Percentiles rank a stretch among this genome's conserved stretches.
Conservation (phyloP, 1,284 basidiomycete species). For the Trametes sp. region DNA sequence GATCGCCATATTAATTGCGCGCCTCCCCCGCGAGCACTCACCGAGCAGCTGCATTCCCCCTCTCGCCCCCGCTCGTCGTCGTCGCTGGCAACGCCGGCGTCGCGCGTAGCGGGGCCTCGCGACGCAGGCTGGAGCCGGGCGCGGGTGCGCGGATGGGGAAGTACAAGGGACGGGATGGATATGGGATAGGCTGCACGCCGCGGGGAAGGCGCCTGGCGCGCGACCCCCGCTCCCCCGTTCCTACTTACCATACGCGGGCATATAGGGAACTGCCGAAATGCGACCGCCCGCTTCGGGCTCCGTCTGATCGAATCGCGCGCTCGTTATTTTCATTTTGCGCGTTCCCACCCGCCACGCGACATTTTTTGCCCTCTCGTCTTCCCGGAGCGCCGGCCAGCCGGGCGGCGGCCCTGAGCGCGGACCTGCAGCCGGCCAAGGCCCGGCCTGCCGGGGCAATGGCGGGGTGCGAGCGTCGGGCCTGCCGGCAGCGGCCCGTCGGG, state of each 20-base stretch:
- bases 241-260: conserved; percentile 20
- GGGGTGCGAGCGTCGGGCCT: neutral
- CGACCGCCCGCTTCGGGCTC: conserved; percentile 1
- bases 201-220: conserved; percentile 20
- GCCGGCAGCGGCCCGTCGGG: neutral
- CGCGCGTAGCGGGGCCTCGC: neutral
- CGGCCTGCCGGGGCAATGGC: neutral
- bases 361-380: too few species aligned
- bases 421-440: neutral
- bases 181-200: conserved; percentile 18
- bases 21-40: neutral
- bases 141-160: conserved; percentile 2
- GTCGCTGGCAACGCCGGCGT: conserved; percentile 21
- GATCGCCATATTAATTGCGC: conserved; percentile 6
- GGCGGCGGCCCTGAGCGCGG: neutral
- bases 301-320: conserved; percentile 14
- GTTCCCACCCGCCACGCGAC: conserved; percentile 3
- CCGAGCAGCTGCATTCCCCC: neutral
- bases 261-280: conserved; percentile 19
- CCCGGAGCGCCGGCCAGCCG: conserved; percentile 1
- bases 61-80: neutral
- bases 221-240: conserved; percentile 16
- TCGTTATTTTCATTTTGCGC: conserved; percentile 16
- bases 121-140: neutral
- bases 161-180: conserved; percentile 27